Conservation (phyloP, 2,329 filamentous ascomycete species). For the Chaetomium olivaceum region DNA sequence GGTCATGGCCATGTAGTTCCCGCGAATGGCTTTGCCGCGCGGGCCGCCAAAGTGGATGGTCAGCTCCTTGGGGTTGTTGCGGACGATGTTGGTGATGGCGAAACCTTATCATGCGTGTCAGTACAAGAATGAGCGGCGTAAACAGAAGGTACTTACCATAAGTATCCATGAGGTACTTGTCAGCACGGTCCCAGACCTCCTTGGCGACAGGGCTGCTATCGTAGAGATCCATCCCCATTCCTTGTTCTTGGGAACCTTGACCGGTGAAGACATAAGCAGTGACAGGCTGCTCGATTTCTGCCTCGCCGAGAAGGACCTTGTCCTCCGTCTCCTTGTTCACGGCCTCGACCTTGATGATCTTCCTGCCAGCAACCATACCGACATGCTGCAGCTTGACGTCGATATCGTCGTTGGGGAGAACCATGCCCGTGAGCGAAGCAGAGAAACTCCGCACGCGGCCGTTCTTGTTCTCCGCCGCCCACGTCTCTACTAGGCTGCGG, state of each 20-base stretch:
- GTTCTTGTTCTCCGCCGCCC: slow-evolving; percentile 98
- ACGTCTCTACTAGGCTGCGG: slow-evolving; percentile 93
- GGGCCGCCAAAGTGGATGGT: slow-evolving; percentile 98
- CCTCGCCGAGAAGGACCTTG: slow-evolving; percentile 92
- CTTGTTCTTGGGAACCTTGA: slow-evolving; percentile 97
- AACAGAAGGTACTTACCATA: slow-evolving; percentile 66
- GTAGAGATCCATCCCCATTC: slow-evolving; percentile 99
- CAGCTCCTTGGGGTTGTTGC: slow-evolving; percentile 98
- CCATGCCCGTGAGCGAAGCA: slow-evolving; percentile 96
- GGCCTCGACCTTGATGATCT: slow-evolving; percentile 98
- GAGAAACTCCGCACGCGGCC: slow-evolving; percentile 97
- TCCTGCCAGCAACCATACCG: slow-evolving; percentile 96
- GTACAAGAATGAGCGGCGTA: slow-evolving; percentile 8
- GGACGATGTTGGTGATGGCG: slow-evolving; percentile 97
- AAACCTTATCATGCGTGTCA: slow-evolving; percentile 60
- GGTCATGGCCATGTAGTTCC: slow-evolving; percentile 99
- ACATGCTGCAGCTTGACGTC: slow-evolving; percentile 94
- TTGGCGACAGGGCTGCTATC: slow-evolving; percentile 89
- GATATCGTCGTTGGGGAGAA: slow-evolving; percentile 92
- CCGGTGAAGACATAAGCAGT: slow-evolving; percentile 98
- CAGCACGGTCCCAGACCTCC: slow-evolving; percentile 96
- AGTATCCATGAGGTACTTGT: slow-evolving; percentile 97
- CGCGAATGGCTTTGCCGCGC: slow-evolving; percentile 92
- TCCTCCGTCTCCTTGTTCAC: slow-evolving; percentile 95
- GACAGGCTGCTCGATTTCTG: slow-evolving; percentile 95